A percentile compares a stretch with the other conserved stretches of the same genome.
Conservation (phyloP, 192 early-diverging fungal genomes). For the Phycomyces nitens region DNA sequence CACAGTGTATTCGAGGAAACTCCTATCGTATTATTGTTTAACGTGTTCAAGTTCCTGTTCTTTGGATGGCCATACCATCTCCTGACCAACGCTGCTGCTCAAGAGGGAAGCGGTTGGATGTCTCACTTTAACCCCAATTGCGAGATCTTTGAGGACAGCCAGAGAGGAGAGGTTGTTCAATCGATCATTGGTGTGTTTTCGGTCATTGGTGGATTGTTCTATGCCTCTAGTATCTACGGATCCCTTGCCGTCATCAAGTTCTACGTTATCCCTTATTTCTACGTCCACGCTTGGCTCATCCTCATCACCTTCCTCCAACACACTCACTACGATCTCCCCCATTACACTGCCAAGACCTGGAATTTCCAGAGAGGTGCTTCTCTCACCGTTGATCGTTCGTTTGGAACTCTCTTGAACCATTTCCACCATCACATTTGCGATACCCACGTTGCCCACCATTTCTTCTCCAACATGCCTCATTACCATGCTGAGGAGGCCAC, state of each 20-base stretch:
- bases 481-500: constrained; percentile 91
- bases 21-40: constrained; percentile 64
- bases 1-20: constrained; percentile 64
- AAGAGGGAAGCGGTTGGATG: constrained; percentile 65
- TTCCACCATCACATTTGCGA: constrained; percentile 80
- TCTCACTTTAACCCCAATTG: constrained; percentile 86
- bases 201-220: constrained; percentile 50
- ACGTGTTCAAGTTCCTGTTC: constrained; percentile 63
- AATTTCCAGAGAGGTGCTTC: constrained; percentile 91
- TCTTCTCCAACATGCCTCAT: constrained; percentile 94
- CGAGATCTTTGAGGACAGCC: constrained; percentile 74
- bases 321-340: constrained; percentile 80
- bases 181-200: constrained; percentile 66
- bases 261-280: constrained; percentile 87
- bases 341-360: constrained; percentile 81
- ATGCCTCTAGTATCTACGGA: constrained; percentile 48
- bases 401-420: constrained; percentile 79
- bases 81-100: constrained; percentile 73
- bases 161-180: constrained; percentile 64
- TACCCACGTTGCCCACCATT: constrained; percentile 92
- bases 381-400: constrained; percentile 84
- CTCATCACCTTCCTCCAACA: constrained; percentile 94
- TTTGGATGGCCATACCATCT: constrained; percentile 92
- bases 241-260: constrained; percentile 67
- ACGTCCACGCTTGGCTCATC: constrained; percentile 94